A percentile compares a stretch with the other conserved stretches of the same genome.
These are phyloP conservation scores for Flaveria trinervia DNA, from an alignment of 129 eudicot species.

Conservation along the genomic window DNA sequence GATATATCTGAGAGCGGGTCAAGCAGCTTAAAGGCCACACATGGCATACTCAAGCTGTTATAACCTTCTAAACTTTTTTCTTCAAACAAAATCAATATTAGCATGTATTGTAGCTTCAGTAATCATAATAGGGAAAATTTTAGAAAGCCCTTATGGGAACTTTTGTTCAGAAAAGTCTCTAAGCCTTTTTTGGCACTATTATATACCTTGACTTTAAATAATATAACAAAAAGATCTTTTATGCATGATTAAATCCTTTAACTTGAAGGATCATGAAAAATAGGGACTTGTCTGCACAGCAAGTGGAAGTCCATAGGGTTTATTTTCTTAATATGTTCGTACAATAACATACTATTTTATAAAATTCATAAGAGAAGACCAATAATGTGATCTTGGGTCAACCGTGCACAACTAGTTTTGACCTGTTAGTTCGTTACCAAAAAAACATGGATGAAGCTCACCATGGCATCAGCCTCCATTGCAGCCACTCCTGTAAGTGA, in stretches of 20 bases:
- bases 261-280: neutral
- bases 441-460: slow-evolving; percentile 34
- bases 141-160: neutral
- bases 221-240: neutral
- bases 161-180: neutral
- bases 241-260: neutral
- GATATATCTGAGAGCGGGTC: neutral
- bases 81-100: neutral
- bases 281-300: neutral
- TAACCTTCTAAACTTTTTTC: neutral
- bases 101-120: neutral
- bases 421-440: neutral
- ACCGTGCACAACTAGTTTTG: slow-evolving; percentile 1
- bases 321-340: neutral
- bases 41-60: neutral
- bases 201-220: neutral
- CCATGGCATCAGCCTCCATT: slow-evolving; percentile 97
- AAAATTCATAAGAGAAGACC: slow-evolving; percentile 9
- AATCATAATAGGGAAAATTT: slow-evolving; percentile 2
- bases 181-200: slow-evolving; percentile 2
- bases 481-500: slow-evolving; percentile 84
- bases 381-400: slow-evolving; percentile 18
- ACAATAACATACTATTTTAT: neutral
- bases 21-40: neutral
- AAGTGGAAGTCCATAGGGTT: neutral